Conservation (phyloP, 192 early-diverging fungal species). For the Mortierella claussenii region DNA sequence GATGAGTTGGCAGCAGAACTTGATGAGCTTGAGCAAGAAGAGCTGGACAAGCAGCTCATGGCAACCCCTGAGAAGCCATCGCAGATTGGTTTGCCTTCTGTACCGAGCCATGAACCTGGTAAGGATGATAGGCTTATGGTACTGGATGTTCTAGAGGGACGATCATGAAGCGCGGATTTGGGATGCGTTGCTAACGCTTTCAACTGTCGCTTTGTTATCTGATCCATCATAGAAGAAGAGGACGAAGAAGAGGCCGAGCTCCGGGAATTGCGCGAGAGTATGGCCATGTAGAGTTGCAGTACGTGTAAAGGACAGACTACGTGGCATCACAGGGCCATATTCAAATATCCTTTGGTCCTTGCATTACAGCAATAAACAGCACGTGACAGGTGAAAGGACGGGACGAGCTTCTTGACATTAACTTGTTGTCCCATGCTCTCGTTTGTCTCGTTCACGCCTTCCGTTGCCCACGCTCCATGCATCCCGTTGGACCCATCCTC, state of each 20-base stretch:
- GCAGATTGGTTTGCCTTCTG: conserved; percentile 67
- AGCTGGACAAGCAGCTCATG: conserved; percentile 86
- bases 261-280: conserved; percentile 76
- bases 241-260: conserved; percentile 89
- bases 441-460: too few species aligned
- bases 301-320: background rate
- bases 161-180: too few species aligned
- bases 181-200: too few species aligned
- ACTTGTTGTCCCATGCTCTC: too few species aligned
- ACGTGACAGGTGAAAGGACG: too few species aligned
- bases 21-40: conserved; percentile 94
- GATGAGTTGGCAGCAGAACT: conserved; percentile 92
- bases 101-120: conserved; percentile 75
- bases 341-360: too few species aligned
- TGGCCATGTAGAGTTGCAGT: conserved; percentile 74
- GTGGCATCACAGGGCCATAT: background rate
- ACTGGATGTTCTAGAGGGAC: background rate
- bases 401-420: too few species aligned
- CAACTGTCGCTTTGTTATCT: too few species aligned
- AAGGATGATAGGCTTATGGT: conserved; percentile 25
- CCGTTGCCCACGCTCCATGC: too few species aligned
- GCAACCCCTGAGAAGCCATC: conserved; percentile 74
- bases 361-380: too few species aligned
- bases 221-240: conserved; percentile 34
- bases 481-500: too few species aligned